Percentiles rank a stretch among this genome's conserved stretches.
Evolutionary conservation across 768 basidiomycete species (phyloP).

Genomic region (Chalciporus chontae): DNA sequence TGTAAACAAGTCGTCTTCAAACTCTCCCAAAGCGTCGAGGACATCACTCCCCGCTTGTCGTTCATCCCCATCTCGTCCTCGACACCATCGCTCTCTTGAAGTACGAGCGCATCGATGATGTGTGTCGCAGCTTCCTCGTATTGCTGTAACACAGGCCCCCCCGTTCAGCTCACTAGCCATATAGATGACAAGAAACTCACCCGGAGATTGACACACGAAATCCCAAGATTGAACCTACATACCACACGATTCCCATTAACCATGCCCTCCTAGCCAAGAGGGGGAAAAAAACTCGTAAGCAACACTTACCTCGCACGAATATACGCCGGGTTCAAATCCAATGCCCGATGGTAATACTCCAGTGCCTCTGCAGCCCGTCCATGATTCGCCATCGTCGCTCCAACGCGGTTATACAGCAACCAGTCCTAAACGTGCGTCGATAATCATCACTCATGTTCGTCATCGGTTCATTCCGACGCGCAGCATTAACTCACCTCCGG

Average conservation of each 20-base stretch:
- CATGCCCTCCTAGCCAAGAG: not conserved
- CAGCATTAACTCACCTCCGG: slow-evolving; percentile 62
- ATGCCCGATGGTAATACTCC: slow-evolving; percentile 79
- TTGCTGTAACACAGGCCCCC: slow-evolving; percentile 44
- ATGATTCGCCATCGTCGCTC: slow-evolving; percentile 91
- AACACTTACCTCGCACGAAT: slow-evolving; percentile 76
- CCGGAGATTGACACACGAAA: slow-evolving; percentile 83
- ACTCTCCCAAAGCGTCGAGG: slow-evolving; percentile 83
- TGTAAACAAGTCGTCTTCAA: slow-evolving; percentile 80
- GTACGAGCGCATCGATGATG: slow-evolving; percentile 81
- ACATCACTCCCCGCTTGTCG: slow-evolving; percentile 67
- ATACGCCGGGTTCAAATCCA: slow-evolving; percentile 85
- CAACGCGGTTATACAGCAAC: slow-evolving; percentile 89
- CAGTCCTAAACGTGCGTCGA: slow-evolving; percentile 59
- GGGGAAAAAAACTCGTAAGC: too few relatives aligned
- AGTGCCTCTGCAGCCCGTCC: slow-evolving; percentile 78
- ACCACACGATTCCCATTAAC: not conserved
- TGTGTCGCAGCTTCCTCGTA: slow-evolving; percentile 86
- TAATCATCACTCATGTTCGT: not conserved
- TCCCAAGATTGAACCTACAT: slow-evolving; percentile 85
- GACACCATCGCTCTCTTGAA: slow-evolving; percentile 86
- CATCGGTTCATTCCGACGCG: not conserved
- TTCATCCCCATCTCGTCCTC: slow-evolving; percentile 40
- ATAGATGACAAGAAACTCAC: slow-evolving; percentile 35
- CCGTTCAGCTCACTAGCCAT: not conserved